Percentiles rank a stretch among this genome's conserved stretches.
phyloP scores from a whole-genome alignment of 2,329 filamentous ascomycete species.

The Colletotrichum scovillei region DNA sequence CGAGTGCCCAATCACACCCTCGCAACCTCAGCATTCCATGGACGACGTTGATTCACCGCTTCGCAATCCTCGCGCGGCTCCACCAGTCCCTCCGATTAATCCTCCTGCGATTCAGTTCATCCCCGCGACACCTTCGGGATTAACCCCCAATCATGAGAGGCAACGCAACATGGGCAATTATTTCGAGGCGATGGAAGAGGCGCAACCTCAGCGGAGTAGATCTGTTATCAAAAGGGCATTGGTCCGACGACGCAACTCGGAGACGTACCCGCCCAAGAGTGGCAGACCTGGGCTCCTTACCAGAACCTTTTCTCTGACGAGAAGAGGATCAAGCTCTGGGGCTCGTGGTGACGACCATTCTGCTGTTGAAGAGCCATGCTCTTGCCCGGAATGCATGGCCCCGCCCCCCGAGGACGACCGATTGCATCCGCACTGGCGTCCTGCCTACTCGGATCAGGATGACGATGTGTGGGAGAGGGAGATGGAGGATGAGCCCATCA shows the following conservation, averaged over 20 bases:
- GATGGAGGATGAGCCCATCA: conserved; percentile 49
- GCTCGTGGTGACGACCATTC: conserved; percentile 39
- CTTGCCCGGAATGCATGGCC: conserved; percentile 57
- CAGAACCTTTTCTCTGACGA: conserved; percentile 66
- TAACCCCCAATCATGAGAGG: conserved; percentile 66
- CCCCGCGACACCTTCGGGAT: conserved; percentile 70
- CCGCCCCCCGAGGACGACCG: conserved; percentile 63
- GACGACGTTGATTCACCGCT: conserved; percentile 71
- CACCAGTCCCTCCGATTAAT: conserved; percentile 62
- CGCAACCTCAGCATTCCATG: conserved; percentile 59
- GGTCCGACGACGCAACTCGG: conserved; percentile 58
- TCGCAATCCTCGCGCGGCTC: conserved; percentile 67
- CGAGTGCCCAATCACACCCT: conserved; percentile 61
- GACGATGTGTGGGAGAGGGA: conserved; percentile 47
- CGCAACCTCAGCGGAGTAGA: conserved; percentile 57
- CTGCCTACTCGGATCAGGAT: conserved; percentile 56
- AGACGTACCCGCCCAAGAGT: conserved; percentile 52
- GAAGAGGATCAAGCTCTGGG: conserved; percentile 41
- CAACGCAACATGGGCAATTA: conserved; percentile 65
- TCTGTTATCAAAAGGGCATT: conserved; percentile 67
- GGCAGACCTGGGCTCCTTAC: conserved; percentile 57
- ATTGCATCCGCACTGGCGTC: conserved; percentile 72
- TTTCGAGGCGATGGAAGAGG: conserved; percentile 56
- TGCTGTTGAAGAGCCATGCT: conserved; percentile 47
- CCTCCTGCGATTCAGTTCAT: conserved; percentile 68